These are phyloP conservation scores for Tricholoma flavovirens DNA, from an alignment of 768 basidiomycete genomes.

Conservation along the genomic window DNA sequence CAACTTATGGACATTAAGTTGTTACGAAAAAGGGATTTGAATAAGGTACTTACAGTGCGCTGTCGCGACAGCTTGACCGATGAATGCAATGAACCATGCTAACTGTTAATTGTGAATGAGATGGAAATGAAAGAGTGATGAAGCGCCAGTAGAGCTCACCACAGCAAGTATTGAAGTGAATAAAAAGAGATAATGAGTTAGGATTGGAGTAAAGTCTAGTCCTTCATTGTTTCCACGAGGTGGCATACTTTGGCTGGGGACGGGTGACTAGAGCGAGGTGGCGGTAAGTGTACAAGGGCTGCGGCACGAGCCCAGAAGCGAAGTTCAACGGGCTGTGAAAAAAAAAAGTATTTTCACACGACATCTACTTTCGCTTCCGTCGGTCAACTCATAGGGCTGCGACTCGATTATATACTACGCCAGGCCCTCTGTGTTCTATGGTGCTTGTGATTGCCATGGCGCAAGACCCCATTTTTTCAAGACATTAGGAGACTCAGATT, in stretches of 20 bases:
- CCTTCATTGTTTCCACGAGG: constrained; percentile 55
- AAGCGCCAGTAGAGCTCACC: constrained; percentile 45
- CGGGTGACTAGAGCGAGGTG: not conserved
- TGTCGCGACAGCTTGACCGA: constrained; percentile 63
- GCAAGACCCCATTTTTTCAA: no score
- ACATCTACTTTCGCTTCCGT: not conserved
- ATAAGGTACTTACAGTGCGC: constrained; percentile 38
- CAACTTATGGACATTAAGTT: constrained; percentile 22
- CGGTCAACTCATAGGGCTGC: no score
- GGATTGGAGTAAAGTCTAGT: constrained; percentile 84
- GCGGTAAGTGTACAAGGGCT: not conserved
- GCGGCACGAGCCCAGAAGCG: not conserved
- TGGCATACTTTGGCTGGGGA: constrained; percentile 32
- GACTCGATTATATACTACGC: no score
- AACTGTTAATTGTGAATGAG: constrained; percentile 43
- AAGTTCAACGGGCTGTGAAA: not conserved
- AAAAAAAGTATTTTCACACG: not conserved
- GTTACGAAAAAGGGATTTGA: constrained; percentile 2
- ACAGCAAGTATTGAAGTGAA: constrained; percentile 79
- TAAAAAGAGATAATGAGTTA: constrained; percentile 88
- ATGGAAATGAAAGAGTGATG: constrained; percentile 12
- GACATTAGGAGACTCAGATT: no score
- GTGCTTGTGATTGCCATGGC: no score
- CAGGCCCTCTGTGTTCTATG: no score
- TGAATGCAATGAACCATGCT: constrained; percentile 75